A percentile compares a stretch with the other conserved stretches of the same genome.
Evolutionary conservation across 2,329 filamentous ascomycete species (phyloP).

Genomic region (Fusarium clavum): DNA sequence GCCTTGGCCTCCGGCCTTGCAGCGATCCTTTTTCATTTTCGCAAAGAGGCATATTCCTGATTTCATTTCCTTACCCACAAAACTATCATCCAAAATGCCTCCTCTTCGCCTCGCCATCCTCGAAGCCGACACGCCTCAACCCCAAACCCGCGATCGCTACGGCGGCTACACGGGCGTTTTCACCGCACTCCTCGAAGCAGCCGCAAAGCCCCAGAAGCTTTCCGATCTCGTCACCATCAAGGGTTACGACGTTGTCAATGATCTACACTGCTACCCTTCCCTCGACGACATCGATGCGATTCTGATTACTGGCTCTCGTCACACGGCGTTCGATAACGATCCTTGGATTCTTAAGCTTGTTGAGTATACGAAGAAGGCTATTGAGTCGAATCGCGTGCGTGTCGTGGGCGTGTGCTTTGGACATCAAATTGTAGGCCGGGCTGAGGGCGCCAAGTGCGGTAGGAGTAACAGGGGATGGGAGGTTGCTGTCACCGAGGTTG

Average conservation of each 20-base stretch:
- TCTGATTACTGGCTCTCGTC: conserved; percentile 80
- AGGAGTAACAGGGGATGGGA: conserved; percentile 59
- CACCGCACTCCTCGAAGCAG: conserved; percentile 66
- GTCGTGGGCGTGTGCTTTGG: conserved; percentile 64
- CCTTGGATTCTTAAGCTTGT: conserved; percentile 59
- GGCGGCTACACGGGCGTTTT: conserved; percentile 80
- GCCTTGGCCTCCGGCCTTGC: not conserved
- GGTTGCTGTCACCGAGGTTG: conserved; percentile 56
- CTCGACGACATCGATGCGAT: conserved; percentile 83
- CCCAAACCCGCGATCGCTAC: conserved; percentile 72
- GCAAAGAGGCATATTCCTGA: conserved; percentile 21
- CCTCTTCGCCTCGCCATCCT: conserved; percentile 85
- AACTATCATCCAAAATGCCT: conserved; percentile 45
- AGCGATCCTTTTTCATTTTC: conserved; percentile 3
- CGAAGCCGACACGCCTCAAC: conserved; percentile 84
- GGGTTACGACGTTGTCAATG: conserved; percentile 76
- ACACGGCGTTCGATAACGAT: conserved; percentile 57
- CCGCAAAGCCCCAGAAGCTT: conserved; percentile 60
- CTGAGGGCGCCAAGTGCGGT: conserved; percentile 53
- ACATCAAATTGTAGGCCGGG: conserved; percentile 61
- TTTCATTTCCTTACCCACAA: not conserved
- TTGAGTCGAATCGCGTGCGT: conserved; percentile 66
- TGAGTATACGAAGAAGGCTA: conserved; percentile 52
- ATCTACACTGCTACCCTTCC: conserved; percentile 74
- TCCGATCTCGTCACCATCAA: conserved; percentile 67